Conservation (phyloP, 1,139 yeast species). For the Zygoascus sp. region DNA sequence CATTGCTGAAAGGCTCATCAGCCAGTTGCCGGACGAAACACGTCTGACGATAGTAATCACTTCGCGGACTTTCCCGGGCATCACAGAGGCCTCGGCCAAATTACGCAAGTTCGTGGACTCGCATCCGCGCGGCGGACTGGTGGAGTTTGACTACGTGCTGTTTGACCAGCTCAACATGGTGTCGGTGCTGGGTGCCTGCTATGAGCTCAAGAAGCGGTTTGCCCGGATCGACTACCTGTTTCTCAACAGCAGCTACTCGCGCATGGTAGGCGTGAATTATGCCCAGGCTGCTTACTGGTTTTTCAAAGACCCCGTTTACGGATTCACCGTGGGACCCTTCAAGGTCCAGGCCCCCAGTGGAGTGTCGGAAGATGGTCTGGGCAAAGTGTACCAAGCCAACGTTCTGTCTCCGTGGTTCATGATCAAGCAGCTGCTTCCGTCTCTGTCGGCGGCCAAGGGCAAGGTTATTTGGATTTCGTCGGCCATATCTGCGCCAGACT, state of each 20-base stretch:
- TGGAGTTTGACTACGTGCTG: slow-evolving; percentile 81
- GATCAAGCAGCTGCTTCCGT: slow-evolving; percentile 53
- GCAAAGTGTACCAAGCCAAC: slow-evolving; percentile 88
- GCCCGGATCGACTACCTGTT: slow-evolving; percentile 68
- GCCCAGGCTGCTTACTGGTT: slow-evolving; percentile 65
- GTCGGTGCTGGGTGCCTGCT: slow-evolving; percentile 67
- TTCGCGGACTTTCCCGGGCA: slow-evolving; percentile 81
- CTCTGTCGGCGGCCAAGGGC: slow-evolving; percentile 48
- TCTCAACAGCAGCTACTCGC: slow-evolving; percentile 87
- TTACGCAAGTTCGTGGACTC: slow-evolving; percentile 50
- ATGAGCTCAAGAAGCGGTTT: slow-evolving; percentile 63
- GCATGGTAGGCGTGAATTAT: slow-evolving; percentile 85
- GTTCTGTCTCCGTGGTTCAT: slow-evolving; percentile 92
- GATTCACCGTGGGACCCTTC: slow-evolving; percentile 71
- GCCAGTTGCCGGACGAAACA: slow-evolving; percentile 47
- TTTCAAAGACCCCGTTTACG: slow-evolving; percentile 57
- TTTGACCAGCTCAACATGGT: slow-evolving; percentile 92
- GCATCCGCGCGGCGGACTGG: slow-evolving; percentile 39
- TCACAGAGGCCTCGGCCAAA: slow-evolving; percentile 62
- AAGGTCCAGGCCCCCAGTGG: slow-evolving; percentile 77
- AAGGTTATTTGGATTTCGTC: slow-evolving; percentile 82
- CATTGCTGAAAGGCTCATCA: slow-evolving; percentile 73
- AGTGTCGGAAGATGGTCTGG: slow-evolving; percentile 67
- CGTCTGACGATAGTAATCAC: slow-evolving; percentile 78
- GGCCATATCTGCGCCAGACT: slow-evolving; percentile 67